Evolutionary conservation across 306 rosid species (phyloP).

Genomic region (Vigna reflexopilosa): DNA sequence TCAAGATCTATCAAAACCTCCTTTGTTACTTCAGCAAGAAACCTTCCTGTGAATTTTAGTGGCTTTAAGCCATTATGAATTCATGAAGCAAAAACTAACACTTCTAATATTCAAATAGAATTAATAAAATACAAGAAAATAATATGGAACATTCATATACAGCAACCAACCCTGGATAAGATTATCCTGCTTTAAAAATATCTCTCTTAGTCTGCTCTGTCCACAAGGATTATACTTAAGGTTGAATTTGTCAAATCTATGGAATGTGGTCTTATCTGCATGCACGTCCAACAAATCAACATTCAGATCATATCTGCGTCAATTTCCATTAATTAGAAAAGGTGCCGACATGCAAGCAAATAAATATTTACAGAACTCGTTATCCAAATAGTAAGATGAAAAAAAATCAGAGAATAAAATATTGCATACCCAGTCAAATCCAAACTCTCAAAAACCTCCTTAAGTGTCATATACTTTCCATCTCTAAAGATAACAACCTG

Average conservation of each 20-base stretch:
- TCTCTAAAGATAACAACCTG: constrained; percentile 97
- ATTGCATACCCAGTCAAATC: constrained; percentile 81
- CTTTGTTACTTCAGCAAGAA: constrained; percentile 85
- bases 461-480: constrained; percentile 89
- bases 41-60: constrained; percentile 67
- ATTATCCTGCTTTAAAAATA: constrained; percentile 93
- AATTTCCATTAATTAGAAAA: constrained; percentile 44
- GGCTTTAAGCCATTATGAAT: constrained; percentile 36
- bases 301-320: constrained; percentile 73
- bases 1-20: constrained; percentile 84
- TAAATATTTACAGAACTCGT: neutral
- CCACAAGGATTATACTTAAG: constrained; percentile 96
- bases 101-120: constrained; percentile 32
- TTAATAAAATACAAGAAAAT: constrained; percentile 32
- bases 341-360: constrained; percentile 19
- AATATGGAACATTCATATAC: constrained; percentile 24
- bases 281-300: constrained; percentile 92
- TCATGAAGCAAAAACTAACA: constrained; percentile 36
- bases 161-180: constrained; percentile 84
- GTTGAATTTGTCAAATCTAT: constrained; percentile 95
- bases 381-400: constrained; percentile 22
- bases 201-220: constrained; percentile 94
- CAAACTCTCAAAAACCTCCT: constrained; percentile 92
- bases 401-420: constrained; percentile 13
- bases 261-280: constrained; percentile 95